phyloP scores from a whole-genome alignment of 352 stramenopile genomes.

The Elongisporangium prolatum region DNA sequence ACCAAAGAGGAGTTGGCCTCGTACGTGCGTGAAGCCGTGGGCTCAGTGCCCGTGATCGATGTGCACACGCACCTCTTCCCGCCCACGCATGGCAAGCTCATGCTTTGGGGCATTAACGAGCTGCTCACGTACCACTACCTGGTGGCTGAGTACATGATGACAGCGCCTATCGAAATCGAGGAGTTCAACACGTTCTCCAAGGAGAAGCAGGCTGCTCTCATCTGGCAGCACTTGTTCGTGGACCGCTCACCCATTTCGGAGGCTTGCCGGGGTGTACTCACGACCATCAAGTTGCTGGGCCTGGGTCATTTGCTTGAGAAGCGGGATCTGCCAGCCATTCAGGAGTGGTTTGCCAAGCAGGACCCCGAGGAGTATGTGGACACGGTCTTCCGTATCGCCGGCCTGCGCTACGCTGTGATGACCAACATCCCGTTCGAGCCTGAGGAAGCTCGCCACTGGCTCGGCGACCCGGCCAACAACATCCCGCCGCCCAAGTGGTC shows the following conservation, averaged over 20 bases:
- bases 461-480: conserved; percentile 33
- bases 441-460: conserved; percentile 49
- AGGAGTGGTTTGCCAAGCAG: conserved; percentile 75
- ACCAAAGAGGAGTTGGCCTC: conserved; percentile 20
- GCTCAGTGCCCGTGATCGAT: conserved; percentile 27
- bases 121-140: conserved; percentile 96
- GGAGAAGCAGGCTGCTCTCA: conserved; percentile 74
- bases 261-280: conserved; percentile 88
- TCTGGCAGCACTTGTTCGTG: conserved; percentile 91
- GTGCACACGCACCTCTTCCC: conserved; percentile 94
- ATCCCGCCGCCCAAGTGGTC: conserved; percentile 42
- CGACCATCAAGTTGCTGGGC: conserved; percentile 78
- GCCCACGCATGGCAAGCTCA: conserved; percentile 85
- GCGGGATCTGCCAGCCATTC: conserved; percentile 80
- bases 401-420: conserved; percentile 91
- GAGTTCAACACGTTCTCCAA: conserved; percentile 80
- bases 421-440: conserved; percentile 92
- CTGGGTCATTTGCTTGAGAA: conserved; percentile 52
- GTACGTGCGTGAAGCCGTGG: conserved; percentile 36
- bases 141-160: conserved; percentile 92
- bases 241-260: conserved; percentile 87
- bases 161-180: conserved; percentile 65
- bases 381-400: conserved; percentile 65
- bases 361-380: conserved; percentile 70
- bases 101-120: conserved; percentile 92